Base-by-base conservation (phyloP, 1,284 basidiomycete species). In the Pseudozyma hubeiensis region DNA sequence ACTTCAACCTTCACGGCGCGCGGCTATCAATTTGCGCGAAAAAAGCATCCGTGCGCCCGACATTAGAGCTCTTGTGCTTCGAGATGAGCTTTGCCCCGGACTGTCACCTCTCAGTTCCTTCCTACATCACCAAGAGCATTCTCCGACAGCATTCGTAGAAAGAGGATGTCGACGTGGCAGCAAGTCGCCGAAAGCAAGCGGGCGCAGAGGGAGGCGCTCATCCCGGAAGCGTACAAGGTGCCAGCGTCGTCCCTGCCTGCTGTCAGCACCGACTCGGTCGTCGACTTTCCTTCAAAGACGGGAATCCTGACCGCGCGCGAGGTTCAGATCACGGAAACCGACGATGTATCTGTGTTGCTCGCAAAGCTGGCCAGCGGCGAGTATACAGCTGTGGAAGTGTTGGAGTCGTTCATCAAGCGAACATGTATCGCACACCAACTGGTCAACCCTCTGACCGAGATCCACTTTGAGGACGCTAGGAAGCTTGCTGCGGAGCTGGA, bases 361-460 rank as follows among this genome's bases (percentile, higher is more conserved):
- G 82, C 50, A 87, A 87, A 88, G 53, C 82, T 92, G 6, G 87
- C 87, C 14, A 82, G 73, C 2, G 87, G 87, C 7, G 77, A 86
- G 31, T 91, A 89, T 88, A 87, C 89, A 2, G 87, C 90, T 9
- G 86, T 90, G 1, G 88, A 90, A 54, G 91, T 92, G 35, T 89
- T 90, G 0, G 90, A 87, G 5, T 91, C 92, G 0, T 93, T 91
- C 83, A 89, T 89, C 82, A 93, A 93, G 85, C 87, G 92, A 19
- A 91, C 92, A 0, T 87, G 91, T 50, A 85, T 93, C 52, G 92
- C 93, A 0, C 92, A 93, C 64, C 93, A 93, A 81, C 84, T 92
- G 13, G 92, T 92, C 34, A 77, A 77, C 34, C 70, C 70, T 19
- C 45, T 77, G 17, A 90, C 90, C 5, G 90, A 91, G 70, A 88